Evolutionary conservation across 805 yeast species (phyloP).

Genomic region (Sugiyamaella boreocaroliniensis): DNA sequence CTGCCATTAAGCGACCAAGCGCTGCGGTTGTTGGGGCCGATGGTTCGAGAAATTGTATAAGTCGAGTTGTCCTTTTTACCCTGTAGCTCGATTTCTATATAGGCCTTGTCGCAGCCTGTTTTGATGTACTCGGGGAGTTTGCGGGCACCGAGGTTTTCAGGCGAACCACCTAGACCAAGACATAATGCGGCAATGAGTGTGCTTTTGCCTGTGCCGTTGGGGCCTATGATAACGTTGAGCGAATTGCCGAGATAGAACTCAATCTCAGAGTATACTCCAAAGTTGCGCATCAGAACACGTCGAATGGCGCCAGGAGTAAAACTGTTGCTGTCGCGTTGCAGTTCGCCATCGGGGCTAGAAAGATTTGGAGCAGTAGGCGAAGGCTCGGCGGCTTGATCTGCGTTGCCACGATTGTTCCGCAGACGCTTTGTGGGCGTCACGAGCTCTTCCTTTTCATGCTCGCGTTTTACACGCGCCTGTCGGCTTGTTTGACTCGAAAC

Average conservation of each 20-base stretch:
- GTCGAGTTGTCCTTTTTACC: slow-evolving; percentile 29
- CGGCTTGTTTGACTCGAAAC: not conserved
- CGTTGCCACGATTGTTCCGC: too few relatives aligned
- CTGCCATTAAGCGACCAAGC: slow-evolving; percentile 27
- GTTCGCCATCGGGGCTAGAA: too few relatives aligned
- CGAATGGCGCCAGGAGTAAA: slow-evolving; percentile 44
- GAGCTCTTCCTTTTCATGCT: not conserved
- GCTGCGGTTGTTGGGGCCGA: slow-evolving; percentile 29
- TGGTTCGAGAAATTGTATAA: slow-evolving; percentile 30
- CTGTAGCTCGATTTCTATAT: slow-evolving; percentile 47
- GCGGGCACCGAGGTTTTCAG: slow-evolving; percentile 51
- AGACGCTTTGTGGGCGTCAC: too few relatives aligned
- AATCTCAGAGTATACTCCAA: slow-evolving; percentile 57
- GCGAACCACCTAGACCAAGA: slow-evolving; percentile 74
- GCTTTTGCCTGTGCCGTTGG: slow-evolving; percentile 94
- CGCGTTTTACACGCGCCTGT: not conserved
- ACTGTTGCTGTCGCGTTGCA: slow-evolving; percentile 21
- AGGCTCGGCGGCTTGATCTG: too few relatives aligned
- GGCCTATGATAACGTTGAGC: slow-evolving; percentile 88
- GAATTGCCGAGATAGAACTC: slow-evolving; percentile 73
- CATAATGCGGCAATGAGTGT: slow-evolving; percentile 91
- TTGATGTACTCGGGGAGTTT: slow-evolving; percentile 63
- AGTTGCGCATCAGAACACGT: slow-evolving; percentile 49
- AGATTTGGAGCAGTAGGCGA: too few relatives aligned
- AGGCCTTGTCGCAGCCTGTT: slow-evolving; percentile 46